Evolutionary conservation across 805 yeast species (phyloP).

Genomic region (Sungouiella thailandica): DNA sequence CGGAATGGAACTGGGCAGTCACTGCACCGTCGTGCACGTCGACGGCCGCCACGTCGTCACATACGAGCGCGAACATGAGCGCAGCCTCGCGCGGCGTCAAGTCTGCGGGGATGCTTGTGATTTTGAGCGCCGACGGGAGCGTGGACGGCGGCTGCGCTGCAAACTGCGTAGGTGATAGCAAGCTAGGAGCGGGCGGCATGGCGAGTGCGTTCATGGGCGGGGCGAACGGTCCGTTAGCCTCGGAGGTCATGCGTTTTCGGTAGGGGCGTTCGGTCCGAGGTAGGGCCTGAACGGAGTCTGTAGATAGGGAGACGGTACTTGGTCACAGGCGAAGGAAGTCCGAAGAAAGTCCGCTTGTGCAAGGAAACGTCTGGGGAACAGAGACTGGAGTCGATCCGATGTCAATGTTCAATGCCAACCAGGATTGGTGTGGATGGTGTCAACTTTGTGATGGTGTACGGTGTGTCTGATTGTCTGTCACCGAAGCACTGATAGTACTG

Average conservation of each 20-base stretch:
- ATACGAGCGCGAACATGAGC: slow-evolving; percentile 64
- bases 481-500: too few relatives aligned
- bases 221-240: slow-evolving; percentile 10
- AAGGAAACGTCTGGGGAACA: too few relatives aligned
- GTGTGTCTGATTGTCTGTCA: too few relatives aligned
- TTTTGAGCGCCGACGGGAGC: slow-evolving; percentile 8
- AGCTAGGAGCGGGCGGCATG: slow-evolving; percentile 3
- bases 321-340: too few relatives aligned
- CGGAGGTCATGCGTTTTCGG: slow-evolving; percentile 8
- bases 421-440: too few relatives aligned
- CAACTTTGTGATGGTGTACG: too few relatives aligned
- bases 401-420: too few relatives aligned
- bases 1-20: slow-evolving; percentile 32
- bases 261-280: neutral
- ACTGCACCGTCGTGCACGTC: slow-evolving; percentile 38
- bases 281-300: neutral
- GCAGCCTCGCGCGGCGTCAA: slow-evolving; percentile 62
- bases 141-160: neutral
- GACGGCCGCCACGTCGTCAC: slow-evolving; percentile 48
- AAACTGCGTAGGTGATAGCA: neutral
- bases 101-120: slow-evolving; percentile 61
- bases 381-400: too few relatives aligned
- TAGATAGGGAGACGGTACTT: too few relatives aligned
- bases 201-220: slow-evolving; percentile 6
- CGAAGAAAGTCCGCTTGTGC: too few relatives aligned